Evolutionary conservation across 176 grass and related monocot species (phyloP).

Genomic region (Aegilops bicornis): DNA sequence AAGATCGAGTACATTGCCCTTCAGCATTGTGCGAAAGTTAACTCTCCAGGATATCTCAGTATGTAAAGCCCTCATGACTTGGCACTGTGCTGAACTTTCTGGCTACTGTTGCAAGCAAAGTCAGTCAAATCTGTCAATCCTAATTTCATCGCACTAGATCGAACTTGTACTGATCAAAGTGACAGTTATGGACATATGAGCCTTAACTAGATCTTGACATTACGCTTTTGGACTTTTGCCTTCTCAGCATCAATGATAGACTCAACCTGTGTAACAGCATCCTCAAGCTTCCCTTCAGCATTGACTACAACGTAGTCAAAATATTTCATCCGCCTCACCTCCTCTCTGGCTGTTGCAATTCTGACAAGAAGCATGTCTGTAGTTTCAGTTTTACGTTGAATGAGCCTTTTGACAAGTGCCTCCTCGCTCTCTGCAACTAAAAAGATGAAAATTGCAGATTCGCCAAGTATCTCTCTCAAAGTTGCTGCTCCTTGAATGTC

Average conservation of each 20-base stretch:
- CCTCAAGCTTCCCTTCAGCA: constrained; percentile 84
- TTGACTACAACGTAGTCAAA: constrained; percentile 95
- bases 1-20: background rate
- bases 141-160: background rate
- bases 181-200: background rate
- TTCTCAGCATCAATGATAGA: constrained; percentile 96
- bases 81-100: constrained; percentile 13
- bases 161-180: background rate
- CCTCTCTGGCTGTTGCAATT: constrained; percentile 85
- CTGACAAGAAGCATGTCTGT: constrained; percentile 94
- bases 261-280: constrained; percentile 73
- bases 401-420: constrained; percentile 84
- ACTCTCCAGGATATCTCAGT: background rate
- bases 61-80: background rate
- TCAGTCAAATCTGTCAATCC: constrained; percentile 22
- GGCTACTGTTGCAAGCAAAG: constrained; percentile 8
- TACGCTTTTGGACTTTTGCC: constrained; percentile 65
- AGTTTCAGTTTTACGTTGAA: constrained; percentile 90
- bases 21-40: background rate
- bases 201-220: constrained; percentile 49
- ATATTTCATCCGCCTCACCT: constrained; percentile 58
- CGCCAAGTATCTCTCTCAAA: constrained; percentile 68
- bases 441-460: constrained; percentile 95
- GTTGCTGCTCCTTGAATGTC: constrained; percentile 97
- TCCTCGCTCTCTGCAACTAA: constrained; percentile 86